phyloP scores from a whole-genome alignment of 306 rosid genomes.

The Ormosia semicastrata region DNA sequence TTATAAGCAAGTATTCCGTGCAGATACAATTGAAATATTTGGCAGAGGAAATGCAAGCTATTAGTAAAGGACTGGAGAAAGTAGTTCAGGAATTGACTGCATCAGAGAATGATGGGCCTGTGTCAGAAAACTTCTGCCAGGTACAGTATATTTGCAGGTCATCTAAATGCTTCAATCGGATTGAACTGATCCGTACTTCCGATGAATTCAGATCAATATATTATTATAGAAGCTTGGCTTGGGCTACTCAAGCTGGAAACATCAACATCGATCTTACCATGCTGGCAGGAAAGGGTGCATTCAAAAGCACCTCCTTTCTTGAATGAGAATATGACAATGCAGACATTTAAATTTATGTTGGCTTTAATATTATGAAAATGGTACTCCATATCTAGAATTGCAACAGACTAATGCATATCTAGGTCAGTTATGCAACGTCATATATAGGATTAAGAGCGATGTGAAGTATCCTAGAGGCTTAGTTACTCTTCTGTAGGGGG shows the following conservation, averaged over 20 bases:
- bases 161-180: conserved; percentile 5
- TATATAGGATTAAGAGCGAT: neutral
- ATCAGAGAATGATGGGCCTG: conserved; percentile 81
- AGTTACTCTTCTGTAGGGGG: neutral
- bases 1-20: conserved; percentile 27
- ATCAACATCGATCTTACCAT: conserved; percentile 13
- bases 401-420: neutral
- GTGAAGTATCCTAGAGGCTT: neutral
- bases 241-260: conserved; percentile 1
- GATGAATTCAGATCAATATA: neutral
- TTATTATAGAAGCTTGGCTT: neutral
- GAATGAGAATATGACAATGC: neutral
- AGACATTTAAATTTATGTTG: neutral
- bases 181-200: neutral
- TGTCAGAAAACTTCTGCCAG: conserved; percentile 82
- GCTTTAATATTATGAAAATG: neutral
- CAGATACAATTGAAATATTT: conserved; percentile 92
- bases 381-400: neutral
- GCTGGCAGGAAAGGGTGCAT: neutral
- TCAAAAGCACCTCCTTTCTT: neutral
- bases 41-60: conserved; percentile 99
- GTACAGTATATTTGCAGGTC: conserved; percentile 38
- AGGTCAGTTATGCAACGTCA: neutral
- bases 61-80: conserved; percentile 92
- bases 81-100: conserved; percentile 87